Percentiles rank a stretch among this genome's conserved stretches.
Evolutionary conservation across 768 basidiomycete species (phyloP).

Genomic region (Leccinum ochraceum): DNA sequence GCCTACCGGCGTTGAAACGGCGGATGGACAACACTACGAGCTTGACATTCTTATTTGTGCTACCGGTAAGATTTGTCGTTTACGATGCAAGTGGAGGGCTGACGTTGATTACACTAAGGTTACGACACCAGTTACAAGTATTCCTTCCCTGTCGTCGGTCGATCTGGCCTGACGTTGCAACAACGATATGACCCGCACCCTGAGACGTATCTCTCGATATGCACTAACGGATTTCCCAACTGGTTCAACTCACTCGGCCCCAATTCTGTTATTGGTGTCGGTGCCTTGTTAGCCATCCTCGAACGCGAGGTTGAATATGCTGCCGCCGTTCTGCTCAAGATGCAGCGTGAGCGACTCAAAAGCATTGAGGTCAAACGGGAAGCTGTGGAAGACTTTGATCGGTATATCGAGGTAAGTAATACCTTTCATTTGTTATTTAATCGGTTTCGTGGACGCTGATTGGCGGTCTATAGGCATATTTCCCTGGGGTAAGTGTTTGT

Average conservation of each 20-base stretch:
- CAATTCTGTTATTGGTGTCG: conserved; percentile 54
- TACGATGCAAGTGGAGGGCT: not conserved
- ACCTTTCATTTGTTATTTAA: no score
- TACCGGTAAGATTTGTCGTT: conserved; percentile 40
- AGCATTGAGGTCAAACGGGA: conserved; percentile 59
- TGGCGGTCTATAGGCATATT: conserved; percentile 11
- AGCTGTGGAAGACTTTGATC: conserved; percentile 63
- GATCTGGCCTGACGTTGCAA: conserved; percentile 50
- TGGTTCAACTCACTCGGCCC: conserved; percentile 61
- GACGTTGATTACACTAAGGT: not conserved
- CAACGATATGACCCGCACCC: conserved; percentile 59
- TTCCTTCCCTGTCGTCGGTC: conserved; percentile 57
- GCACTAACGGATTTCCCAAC: conserved; percentile 69
- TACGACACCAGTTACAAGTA: conserved; percentile 52
- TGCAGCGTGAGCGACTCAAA: conserved; percentile 63
- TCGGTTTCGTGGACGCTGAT: not conserved
- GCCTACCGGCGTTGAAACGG: conserved; percentile 54
- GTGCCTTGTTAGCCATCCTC: conserved; percentile 54
- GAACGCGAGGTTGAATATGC: conserved; percentile 61
- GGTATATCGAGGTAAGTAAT: conserved; percentile 50
- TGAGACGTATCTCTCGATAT: conserved; percentile 56
- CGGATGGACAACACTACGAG: conserved; percentile 53
- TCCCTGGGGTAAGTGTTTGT: conserved; percentile 11
- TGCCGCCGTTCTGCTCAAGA: conserved; percentile 53
- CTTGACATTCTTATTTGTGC: conserved; percentile 65